phyloP scores from a whole-genome alignment of 805 yeast genomes.

The Scheffersomyces ergatensis region DNA sequence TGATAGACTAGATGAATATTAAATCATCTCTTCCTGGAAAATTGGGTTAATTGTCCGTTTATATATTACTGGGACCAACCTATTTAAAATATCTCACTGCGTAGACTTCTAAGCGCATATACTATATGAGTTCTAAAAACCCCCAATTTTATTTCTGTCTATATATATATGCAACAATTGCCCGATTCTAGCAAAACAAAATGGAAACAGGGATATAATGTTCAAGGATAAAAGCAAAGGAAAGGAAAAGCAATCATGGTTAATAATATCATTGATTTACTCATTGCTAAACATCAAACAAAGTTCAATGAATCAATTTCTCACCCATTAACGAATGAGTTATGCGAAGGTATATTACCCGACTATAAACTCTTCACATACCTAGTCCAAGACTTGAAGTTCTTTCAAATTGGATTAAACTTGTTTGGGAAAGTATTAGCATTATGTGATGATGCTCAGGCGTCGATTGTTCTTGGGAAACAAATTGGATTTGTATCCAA shows the following conservation, averaged over 20 bases:
- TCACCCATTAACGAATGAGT: conserved; percentile 43
- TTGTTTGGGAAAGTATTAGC: conserved; percentile 45
- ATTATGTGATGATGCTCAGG: conserved; percentile 34
- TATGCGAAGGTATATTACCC: conserved; percentile 45
- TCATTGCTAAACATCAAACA: conserved; percentile 10
- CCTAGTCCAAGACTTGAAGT: conserved; percentile 47
- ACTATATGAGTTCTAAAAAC: not conserved
- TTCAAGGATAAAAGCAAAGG: too few relatives aligned
- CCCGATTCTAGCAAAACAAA: too few relatives aligned
- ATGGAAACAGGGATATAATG: too few relatives aligned
- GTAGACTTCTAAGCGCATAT: not conserved
- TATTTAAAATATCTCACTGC: not conserved
- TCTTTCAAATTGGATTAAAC: conserved; percentile 42
- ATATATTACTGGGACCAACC: too few relatives aligned
- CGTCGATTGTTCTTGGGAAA: conserved; percentile 42
- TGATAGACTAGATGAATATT: too few relatives aligned
- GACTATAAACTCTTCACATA: conserved; percentile 43
- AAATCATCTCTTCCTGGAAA: too few relatives aligned
- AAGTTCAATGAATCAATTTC: conserved; percentile 27
- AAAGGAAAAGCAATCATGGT: too few relatives aligned
- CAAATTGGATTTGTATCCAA: conserved; percentile 50
- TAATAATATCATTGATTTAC: conserved; percentile 5
- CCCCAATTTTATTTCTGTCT: too few relatives aligned
- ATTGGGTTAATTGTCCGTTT: too few relatives aligned
- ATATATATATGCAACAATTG: too few relatives aligned